Evolutionary conservation across 352 stramenopile genomes (phyloP).

Genomic region (Pythium myriotylum): DNA sequence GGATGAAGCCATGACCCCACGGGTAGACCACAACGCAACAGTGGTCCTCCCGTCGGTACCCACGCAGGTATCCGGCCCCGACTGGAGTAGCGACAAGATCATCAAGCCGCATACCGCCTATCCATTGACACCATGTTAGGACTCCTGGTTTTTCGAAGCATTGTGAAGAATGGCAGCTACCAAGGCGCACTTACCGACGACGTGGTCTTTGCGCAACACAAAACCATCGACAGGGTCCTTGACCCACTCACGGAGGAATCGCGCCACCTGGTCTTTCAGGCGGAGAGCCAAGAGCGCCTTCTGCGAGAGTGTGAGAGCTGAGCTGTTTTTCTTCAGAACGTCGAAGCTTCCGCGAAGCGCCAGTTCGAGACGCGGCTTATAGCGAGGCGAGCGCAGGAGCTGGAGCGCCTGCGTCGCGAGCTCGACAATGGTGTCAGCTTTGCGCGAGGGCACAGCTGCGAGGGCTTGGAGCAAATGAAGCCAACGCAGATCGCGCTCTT

Average conservation of each 20-base stretch:
- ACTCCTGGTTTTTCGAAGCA: slow-evolving; percentile 13
- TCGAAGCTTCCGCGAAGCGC: slow-evolving; percentile 35
- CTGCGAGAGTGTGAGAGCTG: slow-evolving; percentile 29
- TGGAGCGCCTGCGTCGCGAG: slow-evolving; percentile 53
- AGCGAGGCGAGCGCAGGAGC: slow-evolving; percentile 40
- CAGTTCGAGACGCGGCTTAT: slow-evolving; percentile 34
- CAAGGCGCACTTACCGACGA: slow-evolving; percentile 49
- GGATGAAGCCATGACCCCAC: slow-evolving; percentile 76
- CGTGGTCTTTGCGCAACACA: slow-evolving; percentile 67
- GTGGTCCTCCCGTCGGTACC: slow-evolving; percentile 50
- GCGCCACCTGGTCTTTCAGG: slow-evolving; percentile 70
- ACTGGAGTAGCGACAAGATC: slow-evolving; percentile 68
- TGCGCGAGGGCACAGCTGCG: slow-evolving; percentile 62
- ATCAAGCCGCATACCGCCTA: slow-evolving; percentile 44
- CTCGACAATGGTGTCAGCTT: slow-evolving; percentile 49
- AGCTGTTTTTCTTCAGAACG: slow-evolving; percentile 24
- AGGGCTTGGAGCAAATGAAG: slow-evolving; percentile 70
- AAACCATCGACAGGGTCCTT: slow-evolving; percentile 71
- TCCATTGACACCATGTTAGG: slow-evolving; percentile 25
- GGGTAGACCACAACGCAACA: slow-evolving; percentile 76
- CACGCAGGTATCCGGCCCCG: slow-evolving; percentile 63
- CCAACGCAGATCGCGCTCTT: slow-evolving; percentile 65
- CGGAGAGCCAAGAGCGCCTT: slow-evolving; percentile 50
- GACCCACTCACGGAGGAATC: slow-evolving; percentile 72
- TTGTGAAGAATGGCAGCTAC: not conserved